Percentiles rank a stretch among this genome's conserved stretches.
These are phyloP conservation scores for Xylaria multiplex DNA, from an alignment of 2,329 filamentous ascomycete species.

Conservation along the genomic window DNA sequence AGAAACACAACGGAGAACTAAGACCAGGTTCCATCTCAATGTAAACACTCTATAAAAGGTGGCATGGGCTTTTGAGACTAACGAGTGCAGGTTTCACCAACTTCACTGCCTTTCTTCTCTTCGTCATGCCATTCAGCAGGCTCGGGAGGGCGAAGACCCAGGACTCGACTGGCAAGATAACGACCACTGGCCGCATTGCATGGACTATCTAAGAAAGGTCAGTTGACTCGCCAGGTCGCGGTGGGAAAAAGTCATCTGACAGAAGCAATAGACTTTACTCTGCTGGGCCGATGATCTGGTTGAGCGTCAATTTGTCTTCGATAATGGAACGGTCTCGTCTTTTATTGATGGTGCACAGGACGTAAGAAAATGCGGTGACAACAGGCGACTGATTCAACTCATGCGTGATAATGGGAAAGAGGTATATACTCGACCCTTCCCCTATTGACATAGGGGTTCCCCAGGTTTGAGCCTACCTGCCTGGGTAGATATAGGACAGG, in stretches of 20 bases:
- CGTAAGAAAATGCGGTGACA: slow-evolving; percentile 11
- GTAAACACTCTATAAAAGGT: neutral
- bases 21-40: slow-evolving; percentile 15
- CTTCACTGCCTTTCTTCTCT: slow-evolving; percentile 15
- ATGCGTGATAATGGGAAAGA: slow-evolving; percentile 14
- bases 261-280: slow-evolving; percentile 2
- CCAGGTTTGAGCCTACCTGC: neutral
- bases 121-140: slow-evolving; percentile 5
- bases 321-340: slow-evolving; percentile 8
- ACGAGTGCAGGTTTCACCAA: slow-evolving; percentile 2
- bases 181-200: slow-evolving; percentile 12
- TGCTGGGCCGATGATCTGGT: slow-evolving; percentile 10
- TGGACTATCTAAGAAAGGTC: slow-evolving; percentile 14
- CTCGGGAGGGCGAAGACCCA: slow-evolving; percentile 4
- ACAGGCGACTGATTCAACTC: slow-evolving; percentile 3
- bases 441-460: neutral
- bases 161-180: slow-evolving; percentile 16
- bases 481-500: neutral
- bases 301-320: slow-evolving; percentile 5
- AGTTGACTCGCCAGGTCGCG: neutral
- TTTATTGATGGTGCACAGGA: slow-evolving; percentile 15
- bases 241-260: neutral
- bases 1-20: neutral
- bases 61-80: neutral
- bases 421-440: slow-evolving; percentile 8